Evolutionary conservation across 441 rosid species (phyloP), one percentile per base, ranked within the genome.

Genomic region (Adansonia rubrostipa): DNA sequence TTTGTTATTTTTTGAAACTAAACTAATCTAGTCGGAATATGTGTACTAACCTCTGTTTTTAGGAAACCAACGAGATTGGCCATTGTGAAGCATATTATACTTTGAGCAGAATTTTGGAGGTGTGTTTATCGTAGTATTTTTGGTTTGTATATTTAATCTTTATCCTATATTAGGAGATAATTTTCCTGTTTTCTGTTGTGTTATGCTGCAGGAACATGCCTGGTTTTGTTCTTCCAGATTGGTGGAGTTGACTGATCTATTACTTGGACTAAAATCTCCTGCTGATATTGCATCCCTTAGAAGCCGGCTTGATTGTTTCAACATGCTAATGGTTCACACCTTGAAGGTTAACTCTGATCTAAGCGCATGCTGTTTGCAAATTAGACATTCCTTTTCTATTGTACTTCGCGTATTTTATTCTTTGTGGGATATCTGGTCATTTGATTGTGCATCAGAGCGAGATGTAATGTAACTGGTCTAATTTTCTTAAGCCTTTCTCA

Each of bases 291-390:
- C 85, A 57, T 79, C 93, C 75, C 88, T 93, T 58, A 85, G 77
- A 73, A 84, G 90, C 74, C 93, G 97, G 36, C 92, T 94, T 86
- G 85, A 92, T 62, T 93, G 98, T 86, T 89, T 91, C 80, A 91
- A 83, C 57, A 77, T 78, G 63, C 86, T 96, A 66, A 86, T 94
- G 87, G 90, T 91, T 78, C 92, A 92, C 40, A 77, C 85, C 36
- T 85, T 93, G 82, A 83, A 95, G 98, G 99, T 91, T 69, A 66
- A 65, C 19, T 76, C 33, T 77, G 74, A 61, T 73, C 74, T 48
- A 1, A 54, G 61, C 28, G 24, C 15, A 74, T 73, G 17, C 58
- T 82, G 64, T 73, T 72, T 66, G 66, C 42, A 68, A 69, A 70
- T 69, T 69, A 50, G 45, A 67, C 71, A 33, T 67, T 58, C 75